Evolutionary conservation across 768 basidiomycete genomes (phyloP).

Genomic region (Multifurca ochricompacta): DNA sequence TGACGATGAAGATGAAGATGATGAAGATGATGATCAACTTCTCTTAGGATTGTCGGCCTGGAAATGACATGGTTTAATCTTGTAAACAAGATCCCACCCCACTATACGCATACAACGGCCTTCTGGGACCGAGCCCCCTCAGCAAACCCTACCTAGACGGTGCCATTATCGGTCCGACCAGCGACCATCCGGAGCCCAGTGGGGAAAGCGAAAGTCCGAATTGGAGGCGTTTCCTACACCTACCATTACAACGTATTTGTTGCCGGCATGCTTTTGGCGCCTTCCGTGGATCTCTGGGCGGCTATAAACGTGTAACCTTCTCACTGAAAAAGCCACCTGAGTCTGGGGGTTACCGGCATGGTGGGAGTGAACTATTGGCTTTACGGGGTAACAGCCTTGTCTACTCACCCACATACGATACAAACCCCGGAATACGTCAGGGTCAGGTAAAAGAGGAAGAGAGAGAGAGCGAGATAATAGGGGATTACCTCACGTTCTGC

Average conservation of each 20-base stretch:
- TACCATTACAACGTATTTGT: neutral
- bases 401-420: neutral
- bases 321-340: neutral
- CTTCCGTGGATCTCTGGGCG: neutral
- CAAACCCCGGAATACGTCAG: constrained; percentile 2
- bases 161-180: constrained; percentile 1
- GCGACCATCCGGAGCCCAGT: neutral
- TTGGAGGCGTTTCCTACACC: neutral
- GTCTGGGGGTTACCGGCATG: neutral
- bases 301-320: neutral
- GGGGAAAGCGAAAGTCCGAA: constrained; percentile 4
- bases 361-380: neutral
- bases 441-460: neutral
- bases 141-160: neutral
- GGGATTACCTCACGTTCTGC: too few relatives aligned
- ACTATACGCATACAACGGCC: neutral
- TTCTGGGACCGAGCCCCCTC: neutral
- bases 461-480: neutral
- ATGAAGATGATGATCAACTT: constrained; percentile 1
- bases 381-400: neutral
- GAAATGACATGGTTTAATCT: neutral
- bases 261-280: neutral
- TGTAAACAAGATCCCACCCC: too few relatives aligned
- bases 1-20: too few relatives aligned
- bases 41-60: neutral